Conservation (phyloP, 495 filamentous ascomycete species). For the Pyrenopolyporus hunteri region DNA sequence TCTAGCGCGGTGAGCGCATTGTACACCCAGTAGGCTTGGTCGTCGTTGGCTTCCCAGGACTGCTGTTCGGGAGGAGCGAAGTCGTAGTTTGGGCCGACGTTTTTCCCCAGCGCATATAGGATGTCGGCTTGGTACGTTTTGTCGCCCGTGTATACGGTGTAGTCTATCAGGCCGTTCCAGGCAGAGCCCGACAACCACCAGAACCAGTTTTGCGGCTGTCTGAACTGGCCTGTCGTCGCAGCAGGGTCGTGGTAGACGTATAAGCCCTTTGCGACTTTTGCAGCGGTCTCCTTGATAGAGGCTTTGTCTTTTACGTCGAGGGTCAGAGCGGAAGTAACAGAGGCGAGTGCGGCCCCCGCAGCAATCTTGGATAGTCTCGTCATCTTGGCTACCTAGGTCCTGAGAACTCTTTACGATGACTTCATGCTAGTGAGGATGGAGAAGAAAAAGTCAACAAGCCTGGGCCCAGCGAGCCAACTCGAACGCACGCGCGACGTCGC, state of each 20-base stretch:
- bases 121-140: conserved; percentile 72
- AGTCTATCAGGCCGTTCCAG: conserved; percentile 79
- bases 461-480: neutral
- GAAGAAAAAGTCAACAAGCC: neutral
- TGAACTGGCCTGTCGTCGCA: conserved; percentile 65
- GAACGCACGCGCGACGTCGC: neutral
- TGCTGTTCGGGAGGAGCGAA: conserved; percentile 84
- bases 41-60: conserved; percentile 79
- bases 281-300: conserved; percentile 50
- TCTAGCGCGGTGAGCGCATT: conserved; percentile 82
- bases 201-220: conserved; percentile 75
- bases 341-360: conserved; percentile 15
- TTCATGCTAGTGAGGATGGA: neutral
- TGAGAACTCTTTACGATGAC: neutral
- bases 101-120: conserved; percentile 69
- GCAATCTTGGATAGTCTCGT: conserved; percentile 26
- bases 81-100: conserved; percentile 68
- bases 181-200: conserved; percentile 83
- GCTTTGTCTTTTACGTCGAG: conserved; percentile 30
- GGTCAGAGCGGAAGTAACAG: conserved; percentile 16
- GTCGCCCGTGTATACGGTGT: conserved; percentile 83
- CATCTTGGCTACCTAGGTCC: conserved; percentile 18
- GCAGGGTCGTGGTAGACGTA: conserved; percentile 73
- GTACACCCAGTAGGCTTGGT: conserved; percentile 87
- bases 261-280: conserved; percentile 53